phyloP scores from a whole-genome alignment of 1,139 yeast genomes.

The Meyerozyma carpophila region DNA sequence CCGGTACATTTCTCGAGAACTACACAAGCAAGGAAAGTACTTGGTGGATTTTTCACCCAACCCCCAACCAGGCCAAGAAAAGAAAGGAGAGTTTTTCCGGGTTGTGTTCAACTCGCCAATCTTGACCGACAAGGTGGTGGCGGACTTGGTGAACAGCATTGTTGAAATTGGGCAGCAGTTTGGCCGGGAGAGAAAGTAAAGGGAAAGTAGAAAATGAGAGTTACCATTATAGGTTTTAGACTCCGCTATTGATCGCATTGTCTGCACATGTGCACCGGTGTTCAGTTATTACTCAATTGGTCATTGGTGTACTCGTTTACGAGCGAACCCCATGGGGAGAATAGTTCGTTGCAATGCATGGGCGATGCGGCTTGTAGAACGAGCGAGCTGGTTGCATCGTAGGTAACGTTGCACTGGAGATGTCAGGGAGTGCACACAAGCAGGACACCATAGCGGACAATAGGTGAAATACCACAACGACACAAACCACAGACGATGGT shows the following conservation, averaged over 20 bases:
- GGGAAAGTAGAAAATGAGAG: too few species aligned
- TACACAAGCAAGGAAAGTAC: slow-evolving; percentile 61
- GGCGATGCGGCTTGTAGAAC: not conserved
- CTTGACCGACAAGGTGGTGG: slow-evolving; percentile 32
- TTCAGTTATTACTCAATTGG: too few species aligned
- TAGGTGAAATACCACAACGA: not conserved
- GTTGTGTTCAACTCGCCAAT: slow-evolving; percentile 80
- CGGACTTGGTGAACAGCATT: slow-evolving; percentile 33
- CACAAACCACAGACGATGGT: not conserved
- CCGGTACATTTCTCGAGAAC: slow-evolving; percentile 53
- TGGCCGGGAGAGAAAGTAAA: not conserved
- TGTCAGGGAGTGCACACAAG: not conserved
- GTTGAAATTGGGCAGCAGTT: slow-evolving; percentile 20
- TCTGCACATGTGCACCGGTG: too few species aligned
- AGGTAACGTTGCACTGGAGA: not conserved
- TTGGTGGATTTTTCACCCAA: slow-evolving; percentile 82
- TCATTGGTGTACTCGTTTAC: not conserved
- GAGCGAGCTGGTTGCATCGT: not conserved
- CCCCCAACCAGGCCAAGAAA: slow-evolving; percentile 37
- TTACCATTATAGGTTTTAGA: too few species aligned
- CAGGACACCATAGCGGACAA: not conserved
- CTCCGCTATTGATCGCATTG: too few species aligned
- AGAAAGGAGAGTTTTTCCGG: slow-evolving; percentile 74
- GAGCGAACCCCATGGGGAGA: not conserved
- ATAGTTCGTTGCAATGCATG: not conserved